These are phyloP conservation scores for Eimeria nieschulzi DNA, from an alignment of 169 alveolate species.

Conservation along the genomic window DNA sequence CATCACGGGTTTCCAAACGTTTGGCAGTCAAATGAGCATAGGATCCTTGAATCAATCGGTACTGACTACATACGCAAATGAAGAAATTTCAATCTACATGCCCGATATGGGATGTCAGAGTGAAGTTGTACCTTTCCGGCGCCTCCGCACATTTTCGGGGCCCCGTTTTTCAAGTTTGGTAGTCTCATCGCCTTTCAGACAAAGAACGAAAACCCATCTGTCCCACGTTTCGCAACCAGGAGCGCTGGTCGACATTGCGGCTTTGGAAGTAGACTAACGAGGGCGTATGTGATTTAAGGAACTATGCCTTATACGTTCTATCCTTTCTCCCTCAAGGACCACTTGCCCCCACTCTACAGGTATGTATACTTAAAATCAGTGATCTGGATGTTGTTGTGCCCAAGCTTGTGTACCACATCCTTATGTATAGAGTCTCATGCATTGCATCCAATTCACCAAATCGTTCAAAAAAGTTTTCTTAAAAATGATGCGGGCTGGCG, in stretches of 20 bases:
- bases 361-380: not conserved
- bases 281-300: too few relatives aligned
- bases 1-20: not conserved
- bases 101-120: not conserved
- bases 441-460: too few relatives aligned
- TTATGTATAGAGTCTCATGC: too few relatives aligned
- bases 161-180: not conserved
- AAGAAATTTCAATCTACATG: not conserved
- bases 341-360: not conserved
- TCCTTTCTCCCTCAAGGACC: not conserved
- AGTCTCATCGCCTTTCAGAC: not conserved
- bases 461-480: too few relatives aligned
- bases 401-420: too few relatives aligned
- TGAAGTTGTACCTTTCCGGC: not conserved
- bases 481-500: too few relatives aligned
- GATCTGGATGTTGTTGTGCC: not conserved
- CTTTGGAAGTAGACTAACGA: not conserved
- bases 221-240: not conserved
- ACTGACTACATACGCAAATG: not conserved
- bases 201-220: not conserved
- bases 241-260: constrained; percentile 8
- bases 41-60: not conserved
- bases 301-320: too few relatives aligned
- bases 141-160: not conserved
- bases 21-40: not conserved